Evolutionary conservation across 2,329 filamentous ascomycete genomes (phyloP), one percentile per base, ranked within the genome.

Genomic region (Aspergillus tubingensis): DNA sequence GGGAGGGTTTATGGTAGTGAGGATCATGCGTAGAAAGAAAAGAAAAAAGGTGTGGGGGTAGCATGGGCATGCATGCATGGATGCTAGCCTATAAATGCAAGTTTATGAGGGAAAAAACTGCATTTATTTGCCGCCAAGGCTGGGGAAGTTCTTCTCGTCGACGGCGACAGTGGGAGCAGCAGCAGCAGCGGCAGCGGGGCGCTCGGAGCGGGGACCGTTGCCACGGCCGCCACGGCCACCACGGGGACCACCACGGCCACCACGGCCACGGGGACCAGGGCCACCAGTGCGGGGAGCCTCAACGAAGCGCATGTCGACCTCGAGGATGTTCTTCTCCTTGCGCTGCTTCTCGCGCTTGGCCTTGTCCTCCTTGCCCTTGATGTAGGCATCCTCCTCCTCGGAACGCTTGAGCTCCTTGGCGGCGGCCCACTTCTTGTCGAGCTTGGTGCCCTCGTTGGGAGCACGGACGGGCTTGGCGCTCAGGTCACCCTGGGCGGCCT

Each of bases 371-470:
- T 84, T 79, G 70, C 85, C 88, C 72, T 89, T 81, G 75, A 96
- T 89, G 86, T 91, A 97, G 67, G 77, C 75, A 70, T 90, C 87
- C 71, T 92, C 87, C 71, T 92, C 88, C 51, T 83, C 76, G 61
- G 76, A 76, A 67, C 82, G 83, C 72, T 77, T 72, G 71, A 87
- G 70, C 65, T 83, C 80, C 84, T 93, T 96, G 77, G 92, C 92
- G 72, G 85, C 84, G 73, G 90, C 91, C 91, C 93, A 96, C 86
- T 97, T 95, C 87, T 95, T 94, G 84, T 92, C 88, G 72, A 82
- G 76, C 83, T 92, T 91, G 83, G 83, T 86, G 74, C 93, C 93
- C 84, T 97, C 93, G 84, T 98, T 97, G 79, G 94, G 83, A 83
- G 92, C 88, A 82, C 95, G 94, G 75, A 92, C 85, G 73, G 91